phyloP scores from a whole-genome alignment of 192 early-diverging fungal species.

The Mycoemilia scoparia region DNA sequence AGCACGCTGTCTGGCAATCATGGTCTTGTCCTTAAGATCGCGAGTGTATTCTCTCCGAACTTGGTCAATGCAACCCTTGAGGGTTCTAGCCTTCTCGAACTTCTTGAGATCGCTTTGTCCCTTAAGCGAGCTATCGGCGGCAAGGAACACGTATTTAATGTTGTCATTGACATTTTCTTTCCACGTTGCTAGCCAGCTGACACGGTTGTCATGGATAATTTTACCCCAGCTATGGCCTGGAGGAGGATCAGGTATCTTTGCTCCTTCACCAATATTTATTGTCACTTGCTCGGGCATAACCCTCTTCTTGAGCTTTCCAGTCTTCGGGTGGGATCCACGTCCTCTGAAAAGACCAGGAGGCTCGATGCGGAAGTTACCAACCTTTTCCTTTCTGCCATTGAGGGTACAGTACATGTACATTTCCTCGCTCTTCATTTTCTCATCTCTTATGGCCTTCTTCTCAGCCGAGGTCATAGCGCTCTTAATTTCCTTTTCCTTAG shows the following conservation, averaged over 20 bases:
- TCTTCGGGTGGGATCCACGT: conserved; percentile 92
- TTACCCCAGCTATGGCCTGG: conserved; percentile 76
- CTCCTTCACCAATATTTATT: conserved; percentile 68
- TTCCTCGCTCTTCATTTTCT: conserved; percentile 49
- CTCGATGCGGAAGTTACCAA: conserved; percentile 94
- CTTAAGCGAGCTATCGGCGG: conserved; percentile 81
- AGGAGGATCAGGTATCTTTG: conserved; percentile 63
- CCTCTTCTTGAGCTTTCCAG: conserved; percentile 74
- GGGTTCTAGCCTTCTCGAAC: conserved; percentile 82
- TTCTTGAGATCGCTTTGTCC: conserved; percentile 90
- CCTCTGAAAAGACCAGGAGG: conserved; percentile 92
- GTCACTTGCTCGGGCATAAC: conserved; percentile 86
- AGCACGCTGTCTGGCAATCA: conserved; percentile 70
- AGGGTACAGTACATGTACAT: conserved; percentile 54
- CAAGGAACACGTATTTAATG: conserved; percentile 90
- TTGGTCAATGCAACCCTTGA: conserved; percentile 42
- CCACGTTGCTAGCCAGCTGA: conserved; percentile 96
- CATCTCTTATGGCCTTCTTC: conserved; percentile 61
- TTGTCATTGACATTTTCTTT: conserved; percentile 92
- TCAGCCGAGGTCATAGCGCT: conserved; percentile 80
- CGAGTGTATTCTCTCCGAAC: conserved; percentile 65
- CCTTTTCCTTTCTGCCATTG: conserved; percentile 87
- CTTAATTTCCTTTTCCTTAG: conserved; percentile 53
- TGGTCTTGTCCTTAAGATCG: conserved; percentile 64
- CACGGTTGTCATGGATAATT: conserved; percentile 75